These are phyloP conservation scores for Pleodorina starrii DNA, from an alignment of 139 green algal genomes.

Conservation along the genomic window DNA sequence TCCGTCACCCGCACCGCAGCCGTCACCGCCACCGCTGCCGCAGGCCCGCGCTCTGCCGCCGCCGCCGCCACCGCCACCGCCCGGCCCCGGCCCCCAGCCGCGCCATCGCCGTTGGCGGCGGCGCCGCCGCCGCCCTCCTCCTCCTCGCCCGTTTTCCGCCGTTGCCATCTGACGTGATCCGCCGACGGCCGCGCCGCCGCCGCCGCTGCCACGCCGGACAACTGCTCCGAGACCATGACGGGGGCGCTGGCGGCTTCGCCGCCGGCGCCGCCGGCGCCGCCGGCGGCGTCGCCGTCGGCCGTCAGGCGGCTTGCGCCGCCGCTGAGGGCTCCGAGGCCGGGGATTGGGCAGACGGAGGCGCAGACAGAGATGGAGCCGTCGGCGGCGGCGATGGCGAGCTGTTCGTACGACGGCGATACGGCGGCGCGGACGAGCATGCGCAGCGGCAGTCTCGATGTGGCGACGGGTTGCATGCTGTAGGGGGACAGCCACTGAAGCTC, in stretches of 20 bases:
- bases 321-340: neutral
- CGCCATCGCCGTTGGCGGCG: neutral
- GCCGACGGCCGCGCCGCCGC: neutral
- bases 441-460: constrained; percentile 3
- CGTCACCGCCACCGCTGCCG: too few species aligned
- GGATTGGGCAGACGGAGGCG: constrained; percentile 9
- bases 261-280: constrained; percentile 9
- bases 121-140: neutral
- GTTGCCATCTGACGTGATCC: neutral
- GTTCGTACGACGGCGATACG: neutral
- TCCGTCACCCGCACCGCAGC: neutral
- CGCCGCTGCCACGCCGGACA: neutral
- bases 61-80: too few species aligned
- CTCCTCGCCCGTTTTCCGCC: neutral
- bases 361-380: constrained; percentile 13
- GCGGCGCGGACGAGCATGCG: constrained; percentile 9
- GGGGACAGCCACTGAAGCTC: constrained; percentile 33
- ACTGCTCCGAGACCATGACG: neutral
- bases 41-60: too few species aligned
- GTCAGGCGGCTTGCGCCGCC: neutral
- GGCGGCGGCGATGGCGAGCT: neutral
- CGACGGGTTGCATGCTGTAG: neutral
- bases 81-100: too few species aligned
- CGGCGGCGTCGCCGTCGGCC: neutral
- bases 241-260: neutral